Evolutionary conservation across 2,329 filamentous ascomycete species (phyloP).

Genomic region (Keithomyces neogunnii): DNA sequence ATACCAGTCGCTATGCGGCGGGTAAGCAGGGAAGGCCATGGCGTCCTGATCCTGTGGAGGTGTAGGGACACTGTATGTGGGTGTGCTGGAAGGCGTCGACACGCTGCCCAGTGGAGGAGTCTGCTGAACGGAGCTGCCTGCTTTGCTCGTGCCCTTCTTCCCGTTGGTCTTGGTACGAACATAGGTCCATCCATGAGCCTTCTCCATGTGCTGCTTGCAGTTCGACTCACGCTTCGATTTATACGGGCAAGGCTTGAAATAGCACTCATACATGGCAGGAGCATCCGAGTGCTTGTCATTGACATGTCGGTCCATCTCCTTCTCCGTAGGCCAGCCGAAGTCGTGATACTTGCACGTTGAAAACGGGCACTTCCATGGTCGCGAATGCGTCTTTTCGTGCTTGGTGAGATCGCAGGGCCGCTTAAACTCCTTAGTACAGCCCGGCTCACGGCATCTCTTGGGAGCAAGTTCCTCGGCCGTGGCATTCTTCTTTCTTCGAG

Average conservation of each 20-base stretch:
- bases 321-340: constrained; percentile 92
- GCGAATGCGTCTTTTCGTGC: constrained; percentile 95
- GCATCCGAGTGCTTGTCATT: constrained; percentile 89
- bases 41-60: constrained; percentile 41
- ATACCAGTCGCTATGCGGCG: constrained; percentile 37
- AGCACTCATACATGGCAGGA: constrained; percentile 76
- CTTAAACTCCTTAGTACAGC: constrained; percentile 88
- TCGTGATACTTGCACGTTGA: constrained; percentile 81
- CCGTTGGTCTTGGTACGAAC: constrained; percentile 88
- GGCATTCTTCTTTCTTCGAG: constrained; percentile 87
- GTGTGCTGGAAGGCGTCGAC: constrained; percentile 52
- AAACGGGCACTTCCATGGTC: constrained; percentile 87
- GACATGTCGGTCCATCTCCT: constrained; percentile 90
- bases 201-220: constrained; percentile 99
- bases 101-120: constrained; percentile 54
- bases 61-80: constrained; percentile 42
- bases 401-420: constrained; percentile 96
- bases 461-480: constrained; percentile 74
- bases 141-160: constrained; percentile 44
- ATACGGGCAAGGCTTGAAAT: constrained; percentile 78
- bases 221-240: constrained; percentile 94
- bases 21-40: constrained; percentile 39
- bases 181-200: constrained; percentile 86
- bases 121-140: constrained; percentile 38
- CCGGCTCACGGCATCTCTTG: constrained; percentile 65